phyloP scores from a whole-genome alignment of 2,329 filamentous ascomycete genomes.

The Ceratocystis smalleyi region DNA sequence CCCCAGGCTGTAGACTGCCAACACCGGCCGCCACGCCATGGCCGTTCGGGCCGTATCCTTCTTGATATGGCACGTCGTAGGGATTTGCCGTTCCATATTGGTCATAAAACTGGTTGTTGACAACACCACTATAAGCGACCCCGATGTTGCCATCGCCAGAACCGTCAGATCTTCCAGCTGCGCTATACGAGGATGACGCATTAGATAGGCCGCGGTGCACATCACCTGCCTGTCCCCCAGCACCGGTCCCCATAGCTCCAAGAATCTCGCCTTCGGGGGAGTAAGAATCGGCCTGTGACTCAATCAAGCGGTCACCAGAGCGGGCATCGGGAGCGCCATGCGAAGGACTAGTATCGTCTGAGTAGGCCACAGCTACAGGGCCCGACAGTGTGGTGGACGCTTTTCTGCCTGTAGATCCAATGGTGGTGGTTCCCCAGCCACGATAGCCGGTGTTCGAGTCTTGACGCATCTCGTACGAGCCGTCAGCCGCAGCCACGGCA shows the following conservation, averaged over 20 bases:
- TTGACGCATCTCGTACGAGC: constrained; percentile 60
- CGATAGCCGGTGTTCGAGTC: constrained; percentile 68
- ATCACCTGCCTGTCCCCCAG: constrained; percentile 31
- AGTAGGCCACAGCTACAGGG: constrained; percentile 49
- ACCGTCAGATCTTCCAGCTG: constrained; percentile 56
- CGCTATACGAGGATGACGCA: constrained; percentile 89
- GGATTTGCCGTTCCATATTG: constrained; percentile 21
- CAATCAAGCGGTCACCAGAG: constrained; percentile 50
- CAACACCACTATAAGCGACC: constrained; percentile 33
- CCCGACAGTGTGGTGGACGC: constrained; percentile 80
- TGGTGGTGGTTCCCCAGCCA: constrained; percentile 71
- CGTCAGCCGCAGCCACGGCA: constrained; percentile 33
- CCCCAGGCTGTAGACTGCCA: constrained; percentile 23
- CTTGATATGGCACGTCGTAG: constrained; percentile 16
- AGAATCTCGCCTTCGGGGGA: constrained; percentile 67
- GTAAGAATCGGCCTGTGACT: constrained; percentile 28
- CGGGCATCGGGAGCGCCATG: constrained; percentile 53
- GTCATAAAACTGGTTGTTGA: constrained; percentile 32
- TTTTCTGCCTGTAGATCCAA: constrained; percentile 55
- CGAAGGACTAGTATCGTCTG: constrained; percentile 47
- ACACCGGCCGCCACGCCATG: not conserved
- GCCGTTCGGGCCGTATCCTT: not conserved
- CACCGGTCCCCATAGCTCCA: constrained; percentile 61
- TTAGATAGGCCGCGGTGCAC: constrained; percentile 86
- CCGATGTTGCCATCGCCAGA: constrained; percentile 37